These are phyloP conservation scores for Henningerozyma blattae DNA, from an alignment of 805 yeast genomes.

Conservation along the genomic window DNA sequence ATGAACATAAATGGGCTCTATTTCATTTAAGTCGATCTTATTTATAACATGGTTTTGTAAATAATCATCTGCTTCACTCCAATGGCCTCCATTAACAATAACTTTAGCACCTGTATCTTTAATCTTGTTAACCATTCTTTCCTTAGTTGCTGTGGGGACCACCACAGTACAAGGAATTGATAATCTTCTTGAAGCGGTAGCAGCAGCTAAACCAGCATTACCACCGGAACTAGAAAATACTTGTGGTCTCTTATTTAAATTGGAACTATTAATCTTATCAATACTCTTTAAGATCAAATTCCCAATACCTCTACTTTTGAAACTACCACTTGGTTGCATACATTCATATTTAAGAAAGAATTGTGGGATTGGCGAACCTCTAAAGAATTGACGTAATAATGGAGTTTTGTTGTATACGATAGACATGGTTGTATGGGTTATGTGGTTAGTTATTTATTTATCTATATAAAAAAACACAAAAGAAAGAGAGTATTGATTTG, in stretches of 20 bases:
- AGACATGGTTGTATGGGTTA: too few species aligned
- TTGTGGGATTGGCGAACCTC: conserved; percentile 13
- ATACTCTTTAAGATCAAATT: conserved; percentile 29
- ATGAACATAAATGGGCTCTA: conserved; percentile 38
- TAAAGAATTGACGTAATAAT: conserved; percentile 10
- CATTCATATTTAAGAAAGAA: conserved; percentile 38
- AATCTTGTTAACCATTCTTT: conserved; percentile 31
- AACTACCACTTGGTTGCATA: conserved; percentile 46
- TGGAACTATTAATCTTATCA: conserved; percentile 14
- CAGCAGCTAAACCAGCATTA: conserved; percentile 35
- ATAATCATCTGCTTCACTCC: conserved; percentile 40
- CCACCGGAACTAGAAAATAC: conserved; percentile 47
- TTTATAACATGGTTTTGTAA: conserved; percentile 24
- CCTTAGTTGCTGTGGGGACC: conserved; percentile 40
- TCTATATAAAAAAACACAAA: not conserved
- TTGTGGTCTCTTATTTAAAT: conserved; percentile 21
- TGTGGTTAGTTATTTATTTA: not conserved
- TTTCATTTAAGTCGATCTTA: conserved; percentile 6
- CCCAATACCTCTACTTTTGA: conserved; percentile 46
- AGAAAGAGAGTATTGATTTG: conserved; percentile 7
- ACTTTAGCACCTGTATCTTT: conserved; percentile 35
- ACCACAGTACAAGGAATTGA: conserved; percentile 40
- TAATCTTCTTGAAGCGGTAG: conserved; percentile 31
- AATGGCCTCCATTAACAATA: conserved; percentile 32
- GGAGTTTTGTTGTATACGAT: conserved; percentile 17